Conservation (phyloP, 106 monocot genomes). For the Apostasia shenzhenica region DNA sequence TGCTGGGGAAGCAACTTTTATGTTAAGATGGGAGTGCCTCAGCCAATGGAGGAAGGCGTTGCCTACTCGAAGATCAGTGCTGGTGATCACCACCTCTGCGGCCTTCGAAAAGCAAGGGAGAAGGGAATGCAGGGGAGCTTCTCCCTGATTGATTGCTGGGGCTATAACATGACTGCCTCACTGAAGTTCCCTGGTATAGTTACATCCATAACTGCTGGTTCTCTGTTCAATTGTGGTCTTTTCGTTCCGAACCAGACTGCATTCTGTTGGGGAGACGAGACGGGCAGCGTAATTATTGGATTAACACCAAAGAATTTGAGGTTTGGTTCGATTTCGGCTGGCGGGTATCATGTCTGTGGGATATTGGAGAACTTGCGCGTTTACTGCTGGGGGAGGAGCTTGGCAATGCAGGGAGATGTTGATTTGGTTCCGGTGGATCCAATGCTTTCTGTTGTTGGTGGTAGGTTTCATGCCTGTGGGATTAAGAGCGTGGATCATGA, state of each 20-base stretch:
- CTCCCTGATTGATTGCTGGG: conserved; percentile 88
- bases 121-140: not conserved
- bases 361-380: conserved; percentile 47
- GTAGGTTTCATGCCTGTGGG: conserved; percentile 89
- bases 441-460: conserved; percentile 76
- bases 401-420: conserved; percentile 49
- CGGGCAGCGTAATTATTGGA: conserved; percentile 51
- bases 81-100: conserved; percentile 90
- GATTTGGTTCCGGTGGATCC: conserved; percentile 52
- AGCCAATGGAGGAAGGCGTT: conserved; percentile 62
- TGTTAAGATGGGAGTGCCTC: conserved; percentile 86
- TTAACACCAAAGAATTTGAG: conserved; percentile 33
- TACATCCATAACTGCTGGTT: conserved; percentile 65
- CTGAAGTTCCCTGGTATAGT: conserved; percentile 25
- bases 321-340: conserved; percentile 67
- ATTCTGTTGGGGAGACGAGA: conserved; percentile 96
- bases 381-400: conserved; percentile 86
- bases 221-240: conserved; percentile 87
- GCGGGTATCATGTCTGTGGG: conserved; percentile 94
- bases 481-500: conserved; percentile 47
- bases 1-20: conserved; percentile 93
- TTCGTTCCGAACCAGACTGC: conserved; percentile 31
- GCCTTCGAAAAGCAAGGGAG: conserved; percentile 20
- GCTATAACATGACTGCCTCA: conserved; percentile 92
- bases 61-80: conserved; percentile 82